These are phyloP conservation scores for Selaginella tamariscina DNA, from an alignment of 75 land plant species.

Conservation along the genomic window DNA sequence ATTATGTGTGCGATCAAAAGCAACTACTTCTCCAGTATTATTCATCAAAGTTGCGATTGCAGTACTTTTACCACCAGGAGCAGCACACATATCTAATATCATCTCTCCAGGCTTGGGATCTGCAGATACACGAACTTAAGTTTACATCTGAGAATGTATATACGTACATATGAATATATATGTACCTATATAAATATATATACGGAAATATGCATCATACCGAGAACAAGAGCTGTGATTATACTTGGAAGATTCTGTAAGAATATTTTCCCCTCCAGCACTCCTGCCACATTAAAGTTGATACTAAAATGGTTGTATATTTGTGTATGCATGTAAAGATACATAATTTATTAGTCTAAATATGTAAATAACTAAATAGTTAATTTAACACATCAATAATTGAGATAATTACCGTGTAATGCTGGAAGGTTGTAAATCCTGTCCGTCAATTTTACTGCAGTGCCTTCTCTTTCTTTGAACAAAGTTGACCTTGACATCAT, in stretches of 20 bases:
- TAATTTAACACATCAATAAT: too few species aligned
- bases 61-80: conserved; percentile 96
- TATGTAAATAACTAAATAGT: too few species aligned
- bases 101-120: conserved; percentile 84
- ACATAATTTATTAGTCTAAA: too few species aligned
- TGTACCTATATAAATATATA: not conserved
- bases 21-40: conserved; percentile 76
- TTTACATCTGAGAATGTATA: too few species aligned
- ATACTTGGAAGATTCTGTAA: conserved; percentile 96
- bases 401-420: conserved; percentile 65
- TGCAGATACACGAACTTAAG: conserved; percentile 18
- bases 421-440: conserved; percentile 75
- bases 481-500: conserved; percentile 72
- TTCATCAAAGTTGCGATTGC: conserved; percentile 87
- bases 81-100: conserved; percentile 95
- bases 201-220: conserved; percentile 21
- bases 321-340: too few species aligned
- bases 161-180: too few species aligned
- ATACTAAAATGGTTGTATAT: not conserved
- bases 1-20: conserved; percentile 86
- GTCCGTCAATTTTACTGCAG: conserved; percentile 69
- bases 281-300: conserved; percentile 31
- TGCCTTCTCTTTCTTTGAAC: conserved; percentile 66
- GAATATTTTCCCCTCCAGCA: conserved; percentile 85
- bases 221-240: conserved; percentile 70